These are phyloP conservation scores for Ustilago bromivora DNA, from an alignment of 1,284 basidiomycete genomes.

Conservation along the genomic window DNA sequence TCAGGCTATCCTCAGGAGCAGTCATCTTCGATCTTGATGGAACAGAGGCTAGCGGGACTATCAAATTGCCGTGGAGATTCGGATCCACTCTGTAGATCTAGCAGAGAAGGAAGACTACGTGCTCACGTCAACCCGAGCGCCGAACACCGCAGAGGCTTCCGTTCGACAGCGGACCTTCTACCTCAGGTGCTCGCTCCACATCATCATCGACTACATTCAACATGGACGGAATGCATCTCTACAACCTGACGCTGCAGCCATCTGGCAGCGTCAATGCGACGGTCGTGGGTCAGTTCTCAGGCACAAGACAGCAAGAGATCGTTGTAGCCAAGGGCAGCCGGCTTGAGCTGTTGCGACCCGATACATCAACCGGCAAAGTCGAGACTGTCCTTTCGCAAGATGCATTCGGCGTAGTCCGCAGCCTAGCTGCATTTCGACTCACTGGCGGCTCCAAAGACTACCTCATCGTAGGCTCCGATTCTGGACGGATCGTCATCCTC, in stretches of 20 bases:
- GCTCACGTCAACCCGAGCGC: background rate
- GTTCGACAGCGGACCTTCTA: background rate
- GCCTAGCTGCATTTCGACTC: slow-evolving; percentile 63
- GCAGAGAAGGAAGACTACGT: background rate
- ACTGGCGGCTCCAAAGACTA: slow-evolving; percentile 66
- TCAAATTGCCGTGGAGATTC: background rate
- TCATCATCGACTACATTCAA: background rate
- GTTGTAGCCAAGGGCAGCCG: slow-evolving; percentile 61
- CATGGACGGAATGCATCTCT: slow-evolving; percentile 65
- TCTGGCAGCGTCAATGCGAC: slow-evolving; percentile 61
- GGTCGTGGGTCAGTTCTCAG: slow-evolving; percentile 66
- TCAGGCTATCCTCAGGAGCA: background rate
- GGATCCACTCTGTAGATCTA: background rate
- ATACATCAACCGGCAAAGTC: slow-evolving; percentile 60
- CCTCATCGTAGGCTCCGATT: slow-evolving; percentile 67
- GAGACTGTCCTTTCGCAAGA: slow-evolving; percentile 56
- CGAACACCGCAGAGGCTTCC: background rate
- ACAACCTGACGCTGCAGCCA: slow-evolving; percentile 65
- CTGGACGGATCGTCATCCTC: slow-evolving; percentile 66
- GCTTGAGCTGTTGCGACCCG: slow-evolving; percentile 63
- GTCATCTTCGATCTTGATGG: background rate
- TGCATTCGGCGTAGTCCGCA: slow-evolving; percentile 65
- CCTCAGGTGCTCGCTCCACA: no score
- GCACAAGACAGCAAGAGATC: slow-evolving; percentile 66
- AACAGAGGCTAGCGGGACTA: background rate